These are phyloP conservation scores for Mycena rosella DNA, from an alignment of 768 basidiomycete genomes.

Conservation along the genomic window DNA sequence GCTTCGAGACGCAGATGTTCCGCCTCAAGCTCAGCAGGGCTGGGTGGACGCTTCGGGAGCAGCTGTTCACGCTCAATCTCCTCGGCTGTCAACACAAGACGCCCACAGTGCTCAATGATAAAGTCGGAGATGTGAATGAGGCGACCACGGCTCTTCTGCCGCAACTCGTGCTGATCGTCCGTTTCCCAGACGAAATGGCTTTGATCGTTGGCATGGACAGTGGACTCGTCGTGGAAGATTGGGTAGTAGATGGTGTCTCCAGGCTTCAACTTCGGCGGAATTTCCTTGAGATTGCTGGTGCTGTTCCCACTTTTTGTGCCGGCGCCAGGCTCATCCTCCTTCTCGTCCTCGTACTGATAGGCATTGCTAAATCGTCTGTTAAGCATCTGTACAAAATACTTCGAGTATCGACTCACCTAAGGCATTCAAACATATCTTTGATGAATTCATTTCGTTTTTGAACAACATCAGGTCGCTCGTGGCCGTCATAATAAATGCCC, in stretches of 20 bases:
- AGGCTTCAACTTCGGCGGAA: conserved; percentile 31
- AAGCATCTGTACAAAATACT: not conserved
- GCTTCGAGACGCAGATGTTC: conserved; percentile 7
- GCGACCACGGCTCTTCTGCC: conserved; percentile 41
- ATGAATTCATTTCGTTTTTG: conserved; percentile 33
- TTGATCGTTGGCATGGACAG: conserved; percentile 41
- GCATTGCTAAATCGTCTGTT: not conserved
- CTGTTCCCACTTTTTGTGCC: conserved; percentile 5
- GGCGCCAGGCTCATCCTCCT: not conserved
- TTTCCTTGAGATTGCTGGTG: conserved; percentile 9
- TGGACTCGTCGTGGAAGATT: conserved; percentile 41
- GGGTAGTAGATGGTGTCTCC: conserved; percentile 33
- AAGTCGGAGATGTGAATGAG: too few relatives aligned
- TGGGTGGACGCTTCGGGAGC: conserved; percentile 27
- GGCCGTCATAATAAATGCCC: conserved; percentile 40
- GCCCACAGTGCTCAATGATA: conserved; percentile 36
- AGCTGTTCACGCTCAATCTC: conserved; percentile 24
- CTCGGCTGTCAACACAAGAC: conserved; percentile 26
- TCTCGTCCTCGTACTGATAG: conserved; percentile 25
- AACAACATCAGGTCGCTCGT: too few relatives aligned
- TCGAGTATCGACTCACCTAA: conserved; percentile 9
- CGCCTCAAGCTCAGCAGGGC: conserved; percentile 20
- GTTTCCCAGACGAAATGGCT: conserved; percentile 33
- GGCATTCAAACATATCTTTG: conserved; percentile 8
- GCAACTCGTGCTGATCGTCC: conserved; percentile 37